Evolutionary conservation across 2,329 filamentous ascomycete genomes (phyloP).

Genomic region (Aspergillus tanneri): DNA sequence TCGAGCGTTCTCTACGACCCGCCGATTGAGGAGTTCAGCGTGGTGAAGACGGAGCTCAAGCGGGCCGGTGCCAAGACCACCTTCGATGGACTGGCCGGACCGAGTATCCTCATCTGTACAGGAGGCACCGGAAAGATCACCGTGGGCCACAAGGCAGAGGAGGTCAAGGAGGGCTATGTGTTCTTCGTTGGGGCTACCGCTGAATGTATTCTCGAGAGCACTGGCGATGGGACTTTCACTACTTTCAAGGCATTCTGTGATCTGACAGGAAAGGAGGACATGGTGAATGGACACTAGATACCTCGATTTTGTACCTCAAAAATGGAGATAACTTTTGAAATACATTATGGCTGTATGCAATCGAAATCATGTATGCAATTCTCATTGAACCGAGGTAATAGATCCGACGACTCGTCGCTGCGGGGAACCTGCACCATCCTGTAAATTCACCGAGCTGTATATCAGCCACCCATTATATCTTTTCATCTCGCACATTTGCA

Average conservation of each 20-base stretch:
- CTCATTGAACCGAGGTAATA: too few species aligned
- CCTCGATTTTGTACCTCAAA: too few species aligned
- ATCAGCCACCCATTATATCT: too few species aligned
- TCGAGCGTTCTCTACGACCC: constrained; percentile 80
- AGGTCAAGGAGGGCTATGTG: constrained; percentile 70
- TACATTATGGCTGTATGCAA: too few species aligned
- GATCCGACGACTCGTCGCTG: too few species aligned
- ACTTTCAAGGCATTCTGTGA: constrained; percentile 96
- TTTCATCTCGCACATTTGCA: not conserved
- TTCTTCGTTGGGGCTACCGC: constrained; percentile 88
- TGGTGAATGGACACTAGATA: constrained; percentile 36
- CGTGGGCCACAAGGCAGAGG: constrained; percentile 77
- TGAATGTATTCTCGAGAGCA: constrained; percentile 73
- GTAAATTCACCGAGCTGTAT: too few species aligned
- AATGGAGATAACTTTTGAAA: too few species aligned
- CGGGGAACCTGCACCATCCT: too few species aligned
- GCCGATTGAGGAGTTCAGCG: constrained; percentile 93
- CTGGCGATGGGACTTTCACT: constrained; percentile 60
- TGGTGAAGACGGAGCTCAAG: constrained; percentile 76
- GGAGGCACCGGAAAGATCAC: constrained; percentile 77
- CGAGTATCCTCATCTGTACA: constrained; percentile 91
- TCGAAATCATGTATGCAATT: too few species aligned
- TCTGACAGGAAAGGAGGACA: constrained; percentile 56
- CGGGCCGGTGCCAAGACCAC: constrained; percentile 73
- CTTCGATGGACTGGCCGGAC: constrained; percentile 82